Evolutionary conservation across 768 basidiomycete genomes (phyloP), one percentile per base, ranked within the genome.

Genomic region (Suillus sp.): DNA sequence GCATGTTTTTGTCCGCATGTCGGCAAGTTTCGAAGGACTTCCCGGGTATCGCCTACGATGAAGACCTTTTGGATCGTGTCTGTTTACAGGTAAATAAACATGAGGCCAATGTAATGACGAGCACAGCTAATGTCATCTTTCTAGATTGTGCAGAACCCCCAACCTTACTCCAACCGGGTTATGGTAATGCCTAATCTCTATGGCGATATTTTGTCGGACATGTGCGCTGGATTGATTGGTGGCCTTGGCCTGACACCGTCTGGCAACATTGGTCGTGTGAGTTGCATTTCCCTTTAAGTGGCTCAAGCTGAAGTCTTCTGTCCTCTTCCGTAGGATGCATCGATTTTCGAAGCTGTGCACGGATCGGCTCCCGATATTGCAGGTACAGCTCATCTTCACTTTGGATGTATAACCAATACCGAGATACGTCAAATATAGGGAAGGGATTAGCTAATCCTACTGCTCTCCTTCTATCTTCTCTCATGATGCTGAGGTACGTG

Each of bases 121-220:
- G 38, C 40, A 30, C 25, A 16, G 32, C 25, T 3, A 47, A 37
- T 14, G n/a, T 69, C 50, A n/a, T 18, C 9, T 58, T 10, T 48
- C 48, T 69, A 95, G 89, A 85, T 99, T 71, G 93, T 94, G 37
- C 91, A 93, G 74, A 96, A 99, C 78, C 97, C 97, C 27, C 81
- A 78, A 70, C 97, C 97, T 8, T 99, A 88, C 80, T 84, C 93
- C 42, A 95, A 97, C 79, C 90, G 95, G 57, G 96, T 99, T 67
- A 99, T 99, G 96, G 97, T 99, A 68, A 99, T 99, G 96, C 97
- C 97, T 60, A 99, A 99, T 82, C 80, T 99, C 65, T 96, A 93
- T 70, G 93, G 91, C 73, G 95, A 95, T 76, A 97, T 97, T 73
- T 80, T 97, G 67, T 97, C 95, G 55, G 96, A 99, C 76, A 95